Percentiles rank a stretch among this genome's conserved stretches.
These are phyloP conservation scores for Cyclanthera cordifolia DNA, from an alignment of 306 rosid species.

Conservation along the genomic window DNA sequence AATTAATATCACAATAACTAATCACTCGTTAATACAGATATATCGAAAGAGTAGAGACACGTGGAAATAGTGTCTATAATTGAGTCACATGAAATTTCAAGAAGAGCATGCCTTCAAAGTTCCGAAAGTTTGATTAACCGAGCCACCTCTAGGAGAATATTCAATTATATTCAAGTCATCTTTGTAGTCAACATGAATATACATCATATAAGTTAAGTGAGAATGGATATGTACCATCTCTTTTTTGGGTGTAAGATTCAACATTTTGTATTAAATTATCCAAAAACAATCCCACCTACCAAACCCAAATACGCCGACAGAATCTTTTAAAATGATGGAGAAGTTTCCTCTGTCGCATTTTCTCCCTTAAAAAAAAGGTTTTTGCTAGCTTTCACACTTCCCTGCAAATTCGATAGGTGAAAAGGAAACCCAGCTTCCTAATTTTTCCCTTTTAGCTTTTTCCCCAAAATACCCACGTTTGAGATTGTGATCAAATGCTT, in stretches of 20 bases:
- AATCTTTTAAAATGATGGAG: background rate
- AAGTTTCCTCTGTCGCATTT: constrained; percentile 1
- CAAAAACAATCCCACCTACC: background rate
- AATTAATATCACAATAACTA: too few relatives aligned
- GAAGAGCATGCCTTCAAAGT: too few relatives aligned
- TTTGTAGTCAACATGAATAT: too few relatives aligned
- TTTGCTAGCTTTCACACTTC: constrained; percentile 1
- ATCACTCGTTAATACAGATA: too few relatives aligned
- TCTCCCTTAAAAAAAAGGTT: background rate
- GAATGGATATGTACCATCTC: too few relatives aligned
- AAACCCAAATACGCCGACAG: background rate
- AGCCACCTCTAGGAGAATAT: too few relatives aligned
- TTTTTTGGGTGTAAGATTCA: background rate
- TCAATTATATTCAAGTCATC: too few relatives aligned
- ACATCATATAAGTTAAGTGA: too few relatives aligned
- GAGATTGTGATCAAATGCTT: background rate
- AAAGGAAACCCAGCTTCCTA: background rate
- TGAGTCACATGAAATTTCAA: too few relatives aligned
- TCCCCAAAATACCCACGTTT: background rate
- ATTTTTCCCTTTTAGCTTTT: background rate
- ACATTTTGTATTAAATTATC: background rate
- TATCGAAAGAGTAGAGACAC: too few relatives aligned
- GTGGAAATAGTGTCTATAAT: too few relatives aligned
- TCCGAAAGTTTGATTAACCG: too few relatives aligned
- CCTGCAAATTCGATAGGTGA: background rate